These are phyloP conservation scores for Candida ficus DNA, from an alignment of 805 yeast species.

Conservation along the genomic window DNA sequence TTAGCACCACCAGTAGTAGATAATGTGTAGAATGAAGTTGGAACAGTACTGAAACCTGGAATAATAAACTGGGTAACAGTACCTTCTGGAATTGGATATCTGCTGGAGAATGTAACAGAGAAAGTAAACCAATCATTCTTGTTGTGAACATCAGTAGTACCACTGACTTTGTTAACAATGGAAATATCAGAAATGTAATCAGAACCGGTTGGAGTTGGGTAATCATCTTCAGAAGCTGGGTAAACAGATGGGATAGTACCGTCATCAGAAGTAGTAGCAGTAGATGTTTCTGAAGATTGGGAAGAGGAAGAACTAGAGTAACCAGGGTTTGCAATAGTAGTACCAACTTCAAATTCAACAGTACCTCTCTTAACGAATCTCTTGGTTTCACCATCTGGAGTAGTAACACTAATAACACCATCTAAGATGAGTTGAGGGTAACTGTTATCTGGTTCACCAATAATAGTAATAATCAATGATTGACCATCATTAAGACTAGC, in stretches of 20 bases:
- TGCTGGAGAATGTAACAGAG: slow-evolving; percentile 1
- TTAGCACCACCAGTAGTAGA: not conserved
- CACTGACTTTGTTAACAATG: too few species aligned
- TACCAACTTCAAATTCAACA: slow-evolving; percentile 36
- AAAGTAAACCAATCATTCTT: slow-evolving; percentile 5
- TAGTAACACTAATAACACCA: too few species aligned
- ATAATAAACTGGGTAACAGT: slow-evolving; percentile 5
- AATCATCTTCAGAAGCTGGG: slow-evolving; percentile 1
- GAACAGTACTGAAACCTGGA: slow-evolving; percentile 3
- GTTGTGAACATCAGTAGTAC: not conserved
- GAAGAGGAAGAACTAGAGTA: not conserved
- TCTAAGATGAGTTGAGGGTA: too few species aligned
- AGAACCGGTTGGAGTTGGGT: slow-evolving; percentile 4
- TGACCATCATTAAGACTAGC: too few species aligned
- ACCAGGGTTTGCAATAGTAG: not conserved
- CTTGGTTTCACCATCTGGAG: not conserved
- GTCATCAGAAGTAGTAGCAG: too few species aligned
- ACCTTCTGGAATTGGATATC: slow-evolving; percentile 5
- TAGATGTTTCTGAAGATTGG: not conserved
- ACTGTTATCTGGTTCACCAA: too few species aligned
- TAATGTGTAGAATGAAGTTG: not conserved
- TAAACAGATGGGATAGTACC: too few species aligned
- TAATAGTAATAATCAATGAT: too few species aligned
- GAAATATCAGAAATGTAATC: slow-evolving; percentile 4
- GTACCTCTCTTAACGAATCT: slow-evolving; percentile 10